Conservation (phyloP, 495 filamentous ascomycete species). For the Trichoderma virens region DNA sequence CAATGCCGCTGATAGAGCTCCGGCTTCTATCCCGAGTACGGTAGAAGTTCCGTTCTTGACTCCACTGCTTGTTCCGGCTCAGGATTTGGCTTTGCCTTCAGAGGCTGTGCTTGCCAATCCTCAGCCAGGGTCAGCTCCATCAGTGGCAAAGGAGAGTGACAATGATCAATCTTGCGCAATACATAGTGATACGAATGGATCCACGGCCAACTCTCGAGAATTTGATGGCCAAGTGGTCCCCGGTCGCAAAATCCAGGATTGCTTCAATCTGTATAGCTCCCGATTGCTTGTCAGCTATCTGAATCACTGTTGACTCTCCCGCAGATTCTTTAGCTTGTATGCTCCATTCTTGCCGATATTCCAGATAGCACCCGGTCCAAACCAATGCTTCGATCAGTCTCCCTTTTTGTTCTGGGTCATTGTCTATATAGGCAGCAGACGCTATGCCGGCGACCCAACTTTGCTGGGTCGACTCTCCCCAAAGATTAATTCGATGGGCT, state of each 20-base stretch:
- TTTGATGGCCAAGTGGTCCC: slow-evolving; percentile 10
- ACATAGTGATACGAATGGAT: background rate
- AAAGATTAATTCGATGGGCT: slow-evolving; percentile 38
- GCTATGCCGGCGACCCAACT: slow-evolving; percentile 32
- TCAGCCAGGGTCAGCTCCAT: background rate
- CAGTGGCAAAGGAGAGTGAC: background rate
- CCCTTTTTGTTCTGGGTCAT: slow-evolving; percentile 47
- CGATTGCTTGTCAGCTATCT: background rate
- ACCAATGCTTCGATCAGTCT: slow-evolving; percentile 36
- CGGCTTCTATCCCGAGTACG: background rate
- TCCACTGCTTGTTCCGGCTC: background rate
- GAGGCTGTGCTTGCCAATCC: background rate
- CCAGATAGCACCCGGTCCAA: slow-evolving; percentile 29
- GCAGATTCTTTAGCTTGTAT: slow-evolving; percentile 42
- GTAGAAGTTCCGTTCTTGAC: background rate
- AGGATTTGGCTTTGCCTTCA: background rate
- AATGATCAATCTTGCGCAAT: background rate
- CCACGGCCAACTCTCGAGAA: background rate
- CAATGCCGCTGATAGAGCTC: background rate
- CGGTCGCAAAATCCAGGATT: slow-evolving; percentile 13
- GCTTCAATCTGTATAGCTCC: slow-evolving; percentile 10
- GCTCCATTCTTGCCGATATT: slow-evolving; percentile 40
- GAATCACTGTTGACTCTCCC: background rate
- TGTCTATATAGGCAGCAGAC: slow-evolving; percentile 27
- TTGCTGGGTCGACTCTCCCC: slow-evolving; percentile 31